These are phyloP conservation scores for Rosa lucieae DNA, from an alignment of 306 rosid species.

Conservation along the genomic window DNA sequence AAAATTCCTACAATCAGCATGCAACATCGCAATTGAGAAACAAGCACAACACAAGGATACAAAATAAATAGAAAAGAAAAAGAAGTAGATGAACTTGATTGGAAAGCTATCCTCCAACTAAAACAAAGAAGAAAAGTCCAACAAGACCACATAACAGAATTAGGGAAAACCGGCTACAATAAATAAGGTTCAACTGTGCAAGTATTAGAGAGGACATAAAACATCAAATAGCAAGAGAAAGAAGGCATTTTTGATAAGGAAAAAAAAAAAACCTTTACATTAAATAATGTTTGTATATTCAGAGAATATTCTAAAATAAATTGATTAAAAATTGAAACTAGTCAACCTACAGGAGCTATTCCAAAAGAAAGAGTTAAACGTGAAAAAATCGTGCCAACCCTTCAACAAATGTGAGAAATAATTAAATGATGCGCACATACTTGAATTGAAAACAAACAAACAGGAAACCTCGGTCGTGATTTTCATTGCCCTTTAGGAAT, in stretches of 20 bases:
- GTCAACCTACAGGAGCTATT: conserved; percentile 17
- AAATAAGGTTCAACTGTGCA: not conserved
- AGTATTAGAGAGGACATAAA: not conserved
- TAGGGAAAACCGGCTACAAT: not conserved
- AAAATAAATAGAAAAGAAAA: not conserved
- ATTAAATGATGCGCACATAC: not conserved
- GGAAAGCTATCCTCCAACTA: not conserved
- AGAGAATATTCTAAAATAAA: not conserved
- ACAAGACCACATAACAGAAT: not conserved
- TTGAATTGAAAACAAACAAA: conserved; percentile 9
- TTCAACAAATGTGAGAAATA: conserved; percentile 22
- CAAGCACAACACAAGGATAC: not conserved
- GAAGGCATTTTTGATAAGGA: not conserved
- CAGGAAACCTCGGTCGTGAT: conserved; percentile 9
- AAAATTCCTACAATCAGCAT: not conserved
- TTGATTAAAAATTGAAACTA: not conserved
- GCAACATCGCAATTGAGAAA: not conserved
- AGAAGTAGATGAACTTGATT: not conserved
- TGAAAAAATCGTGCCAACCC: conserved; percentile 15
- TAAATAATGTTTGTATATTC: not conserved
- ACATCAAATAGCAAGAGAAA: not conserved
- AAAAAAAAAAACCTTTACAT: not conserved
- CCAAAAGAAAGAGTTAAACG: conserved; percentile 25
- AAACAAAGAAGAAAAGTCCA: not conserved
- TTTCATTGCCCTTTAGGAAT: not conserved